Evolutionary conservation across 495 filamentous ascomycete species (phyloP).

Genomic region (Tuber calosporum): DNA sequence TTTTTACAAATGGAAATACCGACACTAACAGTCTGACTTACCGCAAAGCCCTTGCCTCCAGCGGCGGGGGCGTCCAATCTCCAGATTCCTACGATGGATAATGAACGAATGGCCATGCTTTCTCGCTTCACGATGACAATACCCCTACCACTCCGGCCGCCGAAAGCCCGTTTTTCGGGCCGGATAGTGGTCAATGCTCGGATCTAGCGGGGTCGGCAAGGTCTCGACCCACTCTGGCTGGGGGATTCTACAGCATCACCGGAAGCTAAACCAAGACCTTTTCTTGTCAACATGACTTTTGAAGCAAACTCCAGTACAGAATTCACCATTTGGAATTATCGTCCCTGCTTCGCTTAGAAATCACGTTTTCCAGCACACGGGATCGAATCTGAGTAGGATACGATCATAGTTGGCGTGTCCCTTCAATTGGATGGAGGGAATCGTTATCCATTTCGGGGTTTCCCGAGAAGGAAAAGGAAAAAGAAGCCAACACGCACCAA

Average conservation of each 20-base stretch:
- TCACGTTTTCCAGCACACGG: not conserved
- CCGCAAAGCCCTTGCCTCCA: not conserved
- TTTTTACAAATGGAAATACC: not conserved
- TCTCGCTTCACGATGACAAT: not conserved
- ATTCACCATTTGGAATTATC: not conserved
- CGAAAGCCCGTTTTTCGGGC: constrained; percentile 1
- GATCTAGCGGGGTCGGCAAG: not conserved
- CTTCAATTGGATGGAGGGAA: not conserved
- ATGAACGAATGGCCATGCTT: not conserved
- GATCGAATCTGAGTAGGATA: not conserved
- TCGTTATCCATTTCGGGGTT: not conserved
- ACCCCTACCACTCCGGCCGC: not conserved
- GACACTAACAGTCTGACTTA: not conserved
- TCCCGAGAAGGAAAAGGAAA: not conserved
- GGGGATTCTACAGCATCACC: too few species aligned
- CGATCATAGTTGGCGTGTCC: not conserved
- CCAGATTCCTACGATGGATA: not conserved
- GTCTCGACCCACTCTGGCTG: too few species aligned
- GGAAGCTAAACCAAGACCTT: too few species aligned
- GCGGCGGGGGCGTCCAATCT: not conserved
- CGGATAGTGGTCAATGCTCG: not conserved
- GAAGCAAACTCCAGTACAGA: not conserved
- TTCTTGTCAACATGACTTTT: too few species aligned
- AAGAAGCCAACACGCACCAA: not conserved
- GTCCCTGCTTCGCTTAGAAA: not conserved